Conservation (phyloP, 257 asterid species). For the Rhazya stricta region DNA sequence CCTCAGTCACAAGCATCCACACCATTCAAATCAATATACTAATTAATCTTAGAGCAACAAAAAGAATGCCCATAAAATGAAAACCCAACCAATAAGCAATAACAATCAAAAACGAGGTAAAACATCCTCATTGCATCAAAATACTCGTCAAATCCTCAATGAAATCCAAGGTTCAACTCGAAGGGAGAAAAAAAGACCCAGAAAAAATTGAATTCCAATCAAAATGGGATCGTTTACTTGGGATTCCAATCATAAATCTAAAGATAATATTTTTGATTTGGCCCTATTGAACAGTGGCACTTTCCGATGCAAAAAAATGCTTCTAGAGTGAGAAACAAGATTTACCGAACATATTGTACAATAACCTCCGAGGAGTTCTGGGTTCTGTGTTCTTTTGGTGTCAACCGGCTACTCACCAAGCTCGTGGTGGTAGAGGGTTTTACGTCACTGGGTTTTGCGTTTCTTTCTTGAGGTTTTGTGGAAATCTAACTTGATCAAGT, state of each 20-base stretch:
- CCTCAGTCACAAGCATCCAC: conserved; percentile 35
- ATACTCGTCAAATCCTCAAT: conserved; percentile 5
- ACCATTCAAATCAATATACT: conserved; percentile 25
- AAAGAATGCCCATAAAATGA: conserved; percentile 18
- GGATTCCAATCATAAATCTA: background rate
- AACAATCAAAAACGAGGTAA: conserved; percentile 7
- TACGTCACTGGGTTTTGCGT: conserved; percentile 24
- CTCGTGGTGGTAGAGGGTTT: conserved; percentile 31
- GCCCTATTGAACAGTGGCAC: background rate
- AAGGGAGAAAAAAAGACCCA: background rate
- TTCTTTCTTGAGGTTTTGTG: conserved; percentile 11
- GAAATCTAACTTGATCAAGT: conserved; percentile 3
- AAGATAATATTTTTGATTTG: background rate
- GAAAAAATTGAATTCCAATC: background rate
- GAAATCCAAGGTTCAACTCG: conserved; percentile 12
- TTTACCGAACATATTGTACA: conserved; percentile 6
- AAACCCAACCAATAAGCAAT: conserved; percentile 4
- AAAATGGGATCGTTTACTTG: conserved; percentile 6
- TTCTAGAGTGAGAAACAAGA: background rate
- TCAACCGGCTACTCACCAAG: conserved; percentile 7
- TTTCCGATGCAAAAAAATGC: background rate
- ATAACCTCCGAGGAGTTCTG: background rate
- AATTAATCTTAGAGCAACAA: conserved; percentile 17
- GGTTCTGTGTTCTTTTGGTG: background rate
- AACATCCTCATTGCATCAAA: conserved; percentile 4